phyloP scores from a whole-genome alignment of 208 protist species.

The Leishmania martiniquensis region DNA sequence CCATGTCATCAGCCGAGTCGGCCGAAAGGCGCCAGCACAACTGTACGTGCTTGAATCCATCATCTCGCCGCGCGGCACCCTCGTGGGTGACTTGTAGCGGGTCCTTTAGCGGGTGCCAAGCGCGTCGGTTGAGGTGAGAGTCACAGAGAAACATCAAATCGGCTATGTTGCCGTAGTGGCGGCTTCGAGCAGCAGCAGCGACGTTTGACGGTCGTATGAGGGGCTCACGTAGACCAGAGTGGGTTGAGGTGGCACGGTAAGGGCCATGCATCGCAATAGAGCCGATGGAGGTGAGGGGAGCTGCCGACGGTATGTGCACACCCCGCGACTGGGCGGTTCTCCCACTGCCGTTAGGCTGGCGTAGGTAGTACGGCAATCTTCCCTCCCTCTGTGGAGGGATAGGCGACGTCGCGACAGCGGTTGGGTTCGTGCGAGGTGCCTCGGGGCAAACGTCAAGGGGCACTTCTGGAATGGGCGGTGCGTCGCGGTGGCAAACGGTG shows the following conservation, averaged over 20 bases:
- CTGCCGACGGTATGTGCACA: conserved; percentile 11
- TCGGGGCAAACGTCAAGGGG: background rate
- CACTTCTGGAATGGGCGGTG: background rate
- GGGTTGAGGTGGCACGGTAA: background rate
- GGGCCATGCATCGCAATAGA: background rate
- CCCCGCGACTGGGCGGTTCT: conserved; percentile 5
- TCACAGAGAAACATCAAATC: conserved; percentile 28
- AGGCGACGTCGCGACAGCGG: background rate
- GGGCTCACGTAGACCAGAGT: background rate
- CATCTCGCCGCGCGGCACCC: background rate
- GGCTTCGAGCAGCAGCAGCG: background rate
- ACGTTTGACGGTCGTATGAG: background rate
- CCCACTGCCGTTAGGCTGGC: conserved; percentile 7
- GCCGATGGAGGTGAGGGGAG: background rate
- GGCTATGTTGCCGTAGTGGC: conserved; percentile 26
- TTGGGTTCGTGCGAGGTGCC: background rate
- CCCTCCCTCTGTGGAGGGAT: background rate
- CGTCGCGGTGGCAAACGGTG: background rate
- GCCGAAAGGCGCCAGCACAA: conserved; percentile 29
- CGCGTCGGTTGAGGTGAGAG: conserved; percentile 19
- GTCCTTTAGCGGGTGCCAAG: conserved; percentile 32
- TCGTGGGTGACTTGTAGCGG: background rate
- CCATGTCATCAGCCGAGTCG: conserved; percentile 23
- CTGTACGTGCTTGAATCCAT: conserved; percentile 10
- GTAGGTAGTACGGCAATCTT: conserved; percentile 63